A percentile compares a stretch with the other conserved stretches of the same genome.
Conservation (phyloP, 306 rosid species). For the Cicer yamashitae region DNA sequence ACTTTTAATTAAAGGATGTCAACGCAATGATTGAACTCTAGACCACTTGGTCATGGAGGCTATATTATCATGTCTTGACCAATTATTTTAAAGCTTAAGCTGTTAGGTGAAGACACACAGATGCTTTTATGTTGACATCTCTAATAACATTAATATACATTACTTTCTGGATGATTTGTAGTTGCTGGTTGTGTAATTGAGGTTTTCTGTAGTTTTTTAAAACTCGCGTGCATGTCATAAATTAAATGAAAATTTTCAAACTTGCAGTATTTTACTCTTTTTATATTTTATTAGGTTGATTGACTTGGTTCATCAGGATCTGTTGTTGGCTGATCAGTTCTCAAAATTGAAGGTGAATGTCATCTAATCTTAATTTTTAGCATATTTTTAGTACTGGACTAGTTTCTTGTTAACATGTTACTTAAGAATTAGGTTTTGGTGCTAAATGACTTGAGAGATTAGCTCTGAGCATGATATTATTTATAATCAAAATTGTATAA, state of each 20-base stretch:
- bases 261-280: constrained; percentile 38
- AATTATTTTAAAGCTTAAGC: neutral
- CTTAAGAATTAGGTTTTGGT: no score
- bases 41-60: constrained; percentile 1
- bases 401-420: constrained; percentile 13
- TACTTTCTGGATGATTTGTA: constrained; percentile 10
- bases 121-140: neutral
- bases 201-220: constrained; percentile 38
- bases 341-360: constrained; percentile 78
- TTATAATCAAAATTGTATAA: no score
- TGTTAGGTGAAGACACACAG: constrained; percentile 1
- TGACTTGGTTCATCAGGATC: constrained; percentile 88
- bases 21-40: neutral
- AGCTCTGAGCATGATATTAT: no score
- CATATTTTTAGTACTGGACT: constrained; percentile 22
- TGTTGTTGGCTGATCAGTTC: constrained; percentile 86
- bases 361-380: constrained; percentile 38
- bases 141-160: neutral
- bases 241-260: constrained; percentile 30
- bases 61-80: neutral
- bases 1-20: neutral
- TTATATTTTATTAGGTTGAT: constrained; percentile 67
- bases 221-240: constrained; percentile 31
- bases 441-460: no score
- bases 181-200: constrained; percentile 12